A percentile compares a stretch with the other conserved stretches of the same genome.
Conservation (phyloP, 2,329 filamentous ascomycete species). For the Didymellaceae sp. region DNA sequence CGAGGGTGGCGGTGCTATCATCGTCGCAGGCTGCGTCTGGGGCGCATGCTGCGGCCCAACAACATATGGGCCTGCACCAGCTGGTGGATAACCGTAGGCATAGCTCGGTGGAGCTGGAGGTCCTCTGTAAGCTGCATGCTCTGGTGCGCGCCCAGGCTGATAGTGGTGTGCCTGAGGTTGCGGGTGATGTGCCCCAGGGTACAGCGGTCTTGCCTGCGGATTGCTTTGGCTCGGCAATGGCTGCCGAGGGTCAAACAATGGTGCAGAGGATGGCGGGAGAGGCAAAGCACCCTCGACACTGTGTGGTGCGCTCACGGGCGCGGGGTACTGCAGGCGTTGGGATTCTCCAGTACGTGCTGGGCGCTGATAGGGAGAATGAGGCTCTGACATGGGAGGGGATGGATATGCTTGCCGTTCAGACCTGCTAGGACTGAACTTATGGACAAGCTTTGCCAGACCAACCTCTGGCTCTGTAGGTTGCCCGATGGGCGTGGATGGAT, state of each 20-base stretch:
- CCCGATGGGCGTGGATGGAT: constrained; percentile 47
- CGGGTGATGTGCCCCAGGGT: constrained; percentile 39
- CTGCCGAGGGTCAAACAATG: constrained; percentile 35
- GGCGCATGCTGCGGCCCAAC: constrained; percentile 32
- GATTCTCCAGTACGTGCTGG: constrained; percentile 45
- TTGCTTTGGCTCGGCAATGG: constrained; percentile 26
- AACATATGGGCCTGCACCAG: constrained; percentile 34
- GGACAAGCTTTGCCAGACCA: constrained; percentile 42
- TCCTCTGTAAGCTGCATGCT: constrained; percentile 35
- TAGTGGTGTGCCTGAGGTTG: constrained; percentile 35
- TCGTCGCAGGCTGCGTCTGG: constrained; percentile 41
- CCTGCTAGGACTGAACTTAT: constrained; percentile 45
- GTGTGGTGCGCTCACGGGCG: constrained; percentile 30
- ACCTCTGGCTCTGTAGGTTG: constrained; percentile 45
- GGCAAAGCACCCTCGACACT: constrained; percentile 33
- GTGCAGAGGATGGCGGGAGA: constrained; percentile 34
- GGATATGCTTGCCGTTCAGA: constrained; percentile 51
- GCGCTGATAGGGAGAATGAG: constrained; percentile 52
- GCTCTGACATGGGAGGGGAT: constrained; percentile 60
- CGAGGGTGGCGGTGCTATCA: constrained; percentile 41
- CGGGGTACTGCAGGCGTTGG: constrained; percentile 37
- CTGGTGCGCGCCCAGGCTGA: constrained; percentile 32
- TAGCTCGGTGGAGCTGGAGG: constrained; percentile 36
- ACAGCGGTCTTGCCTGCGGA: constrained; percentile 37
- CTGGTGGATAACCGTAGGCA: constrained; percentile 37